Conservation (phyloP, 2,329 filamentous ascomycete species). For the Fusarium pininemorale region DNA sequence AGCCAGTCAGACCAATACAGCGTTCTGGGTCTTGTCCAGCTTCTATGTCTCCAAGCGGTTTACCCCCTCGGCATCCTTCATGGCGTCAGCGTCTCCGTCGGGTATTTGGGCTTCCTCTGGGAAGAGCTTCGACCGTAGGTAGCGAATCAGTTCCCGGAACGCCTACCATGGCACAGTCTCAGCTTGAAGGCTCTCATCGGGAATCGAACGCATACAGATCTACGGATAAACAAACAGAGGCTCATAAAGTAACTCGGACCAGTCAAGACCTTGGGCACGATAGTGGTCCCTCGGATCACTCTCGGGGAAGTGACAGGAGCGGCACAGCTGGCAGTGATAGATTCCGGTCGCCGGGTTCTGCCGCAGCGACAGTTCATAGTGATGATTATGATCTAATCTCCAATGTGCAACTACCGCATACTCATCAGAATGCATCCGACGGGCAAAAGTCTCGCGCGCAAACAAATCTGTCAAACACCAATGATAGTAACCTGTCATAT, state of each 20-base stretch:
- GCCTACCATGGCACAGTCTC: background rate
- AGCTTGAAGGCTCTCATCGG: background rate
- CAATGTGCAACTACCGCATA: background rate
- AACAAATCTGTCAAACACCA: background rate
- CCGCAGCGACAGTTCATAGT: conserved; percentile 49
- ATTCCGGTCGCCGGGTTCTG: conserved; percentile 39
- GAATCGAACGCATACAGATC: background rate
- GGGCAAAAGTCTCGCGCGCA: background rate
- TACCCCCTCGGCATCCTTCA: conserved; percentile 26
- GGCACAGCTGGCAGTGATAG: background rate
- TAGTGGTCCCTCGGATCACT: background rate
- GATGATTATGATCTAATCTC: conserved; percentile 46
- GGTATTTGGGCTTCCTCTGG: conserved; percentile 43
- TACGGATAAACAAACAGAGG: background rate
- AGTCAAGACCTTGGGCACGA: background rate
- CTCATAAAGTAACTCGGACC: background rate
- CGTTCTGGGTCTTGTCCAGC: background rate
- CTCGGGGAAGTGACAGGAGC: background rate
- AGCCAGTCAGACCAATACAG: background rate
- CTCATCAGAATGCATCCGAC: background rate
- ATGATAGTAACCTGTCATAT: conserved; percentile 12
- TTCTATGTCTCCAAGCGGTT: background rate
- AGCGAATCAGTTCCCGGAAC: conserved; percentile 37
- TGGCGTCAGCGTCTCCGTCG: conserved; percentile 44
- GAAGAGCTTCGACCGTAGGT: conserved; percentile 49